phyloP scores from a whole-genome alignment of 805 yeast species.

The Barnettozyma salicaria region DNA sequence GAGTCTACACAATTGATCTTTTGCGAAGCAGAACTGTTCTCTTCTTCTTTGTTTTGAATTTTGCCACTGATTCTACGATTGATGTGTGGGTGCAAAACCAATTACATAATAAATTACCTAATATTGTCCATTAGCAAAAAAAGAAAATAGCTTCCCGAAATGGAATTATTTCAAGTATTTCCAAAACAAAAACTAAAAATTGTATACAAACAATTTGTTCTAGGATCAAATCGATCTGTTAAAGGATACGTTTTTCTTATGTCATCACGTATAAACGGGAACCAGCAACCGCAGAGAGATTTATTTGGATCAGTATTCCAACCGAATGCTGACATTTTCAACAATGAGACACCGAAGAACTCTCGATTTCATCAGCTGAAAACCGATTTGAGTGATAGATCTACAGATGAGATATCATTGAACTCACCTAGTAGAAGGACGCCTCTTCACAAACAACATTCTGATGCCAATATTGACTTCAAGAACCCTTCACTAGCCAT shows the following conservation, averaged over 20 bases:
- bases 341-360: slow-evolving; percentile 13
- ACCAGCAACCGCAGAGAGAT: slow-evolving; percentile 21
- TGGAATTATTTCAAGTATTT: too few relatives aligned
- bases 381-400: slow-evolving; percentile 17
- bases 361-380: slow-evolving; percentile 22
- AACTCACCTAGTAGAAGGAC: slow-evolving; percentile 25
- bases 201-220: slow-evolving; percentile 5
- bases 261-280: slow-evolving; percentile 16
- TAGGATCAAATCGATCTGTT: too few relatives aligned
- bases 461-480: slow-evolving; percentile 17
- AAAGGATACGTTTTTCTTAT: too few relatives aligned
- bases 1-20: neutral
- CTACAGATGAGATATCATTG: slow-evolving; percentile 18
- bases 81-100: too few relatives aligned
- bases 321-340: slow-evolving; percentile 22
- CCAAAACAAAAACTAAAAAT: neutral
- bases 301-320: slow-evolving; percentile 23
- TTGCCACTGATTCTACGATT: slow-evolving; percentile 9
- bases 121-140: too few relatives aligned
- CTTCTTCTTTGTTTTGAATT: slow-evolving; percentile 1
- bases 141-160: too few relatives aligned
- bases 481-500: slow-evolving; percentile 20
- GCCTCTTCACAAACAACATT: slow-evolving; percentile 21
- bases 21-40: neutral
- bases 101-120: too few relatives aligned